These are phyloP conservation scores for Lonicera japonica DNA, from an alignment of 129 eudicot species.

Conservation along the genomic window DNA sequence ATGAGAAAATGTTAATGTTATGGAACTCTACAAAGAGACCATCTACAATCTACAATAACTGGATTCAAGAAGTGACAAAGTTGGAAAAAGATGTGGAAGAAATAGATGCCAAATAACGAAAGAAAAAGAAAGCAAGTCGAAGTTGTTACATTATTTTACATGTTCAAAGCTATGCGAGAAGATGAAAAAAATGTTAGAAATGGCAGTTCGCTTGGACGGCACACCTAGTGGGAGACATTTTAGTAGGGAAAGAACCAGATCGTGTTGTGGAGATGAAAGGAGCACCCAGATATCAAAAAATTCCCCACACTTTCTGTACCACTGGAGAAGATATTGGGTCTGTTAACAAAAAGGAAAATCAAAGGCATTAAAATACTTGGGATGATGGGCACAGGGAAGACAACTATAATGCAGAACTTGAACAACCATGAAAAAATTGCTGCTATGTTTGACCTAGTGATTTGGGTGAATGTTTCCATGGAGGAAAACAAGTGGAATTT, in stretches of 20 bases:
- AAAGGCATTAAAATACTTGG: slow-evolving; percentile 21
- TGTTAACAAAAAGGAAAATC: slow-evolving; percentile 6
- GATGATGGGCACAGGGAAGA: slow-evolving; percentile 30
- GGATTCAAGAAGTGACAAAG: too few relatives aligned
- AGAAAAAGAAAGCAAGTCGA: neutral
- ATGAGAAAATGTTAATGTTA: neutral
- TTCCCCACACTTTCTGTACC: slow-evolving; percentile 19
- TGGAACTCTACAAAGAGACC: neutral
- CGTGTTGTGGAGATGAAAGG: slow-evolving; percentile 5
- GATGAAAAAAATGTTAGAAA: slow-evolving; percentile 14
- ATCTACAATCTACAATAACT: too few relatives aligned
- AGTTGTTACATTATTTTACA: neutral
- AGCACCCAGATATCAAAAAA: slow-evolving; percentile 19
- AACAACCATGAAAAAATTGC: slow-evolving; percentile 34
- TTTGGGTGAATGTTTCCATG: slow-evolving; percentile 27
- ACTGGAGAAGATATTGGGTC: slow-evolving; percentile 15
- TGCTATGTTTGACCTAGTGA: slow-evolving; percentile 13
- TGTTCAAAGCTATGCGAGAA: slow-evolving; percentile 18
- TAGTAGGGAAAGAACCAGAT: slow-evolving; percentile 24
- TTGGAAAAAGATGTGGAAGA: too few relatives aligned
- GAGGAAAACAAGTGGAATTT: slow-evolving; percentile 24
- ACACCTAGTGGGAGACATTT: slow-evolving; percentile 9
- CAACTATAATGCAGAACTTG: slow-evolving; percentile 28
- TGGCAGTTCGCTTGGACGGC: slow-evolving; percentile 8
- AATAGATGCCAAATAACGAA: neutral